Conservation (phyloP, 768 basidiomycete genomes). For the Hericium alpestre region DNA sequence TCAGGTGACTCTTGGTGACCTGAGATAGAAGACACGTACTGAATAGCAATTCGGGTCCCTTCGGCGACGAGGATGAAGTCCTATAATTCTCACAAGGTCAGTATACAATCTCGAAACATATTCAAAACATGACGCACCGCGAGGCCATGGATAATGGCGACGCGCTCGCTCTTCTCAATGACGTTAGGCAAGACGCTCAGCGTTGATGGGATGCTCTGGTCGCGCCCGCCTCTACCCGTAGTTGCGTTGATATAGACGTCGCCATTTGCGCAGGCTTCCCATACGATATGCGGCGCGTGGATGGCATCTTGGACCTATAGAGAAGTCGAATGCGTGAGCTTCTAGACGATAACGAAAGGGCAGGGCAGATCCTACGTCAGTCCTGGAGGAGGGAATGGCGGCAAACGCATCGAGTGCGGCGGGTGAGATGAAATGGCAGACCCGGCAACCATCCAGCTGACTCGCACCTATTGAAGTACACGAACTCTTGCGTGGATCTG, state of each 20-base stretch:
- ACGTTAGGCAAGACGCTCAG: slow-evolving; percentile 26
- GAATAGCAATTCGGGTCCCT: slow-evolving; percentile 26
- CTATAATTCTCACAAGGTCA: slow-evolving; percentile 7
- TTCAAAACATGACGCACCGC: slow-evolving; percentile 13
- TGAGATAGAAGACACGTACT: slow-evolving; percentile 13
- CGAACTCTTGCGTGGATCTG: slow-evolving; percentile 37
- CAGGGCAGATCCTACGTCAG: slow-evolving; percentile 22
- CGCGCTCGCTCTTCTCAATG: slow-evolving; percentile 26
- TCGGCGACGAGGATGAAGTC: slow-evolving; percentile 28
- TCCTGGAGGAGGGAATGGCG: no score
- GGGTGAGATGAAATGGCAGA: no score
- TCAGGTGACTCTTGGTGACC: no score
- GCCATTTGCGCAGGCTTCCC: slow-evolving; percentile 18
- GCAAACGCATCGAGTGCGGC: no score
- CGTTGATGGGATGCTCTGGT: slow-evolving; percentile 22
- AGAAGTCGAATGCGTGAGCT: neutral
- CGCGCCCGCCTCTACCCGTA: slow-evolving; percentile 17
- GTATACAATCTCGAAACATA: no score
- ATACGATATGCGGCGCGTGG: slow-evolving; percentile 26
- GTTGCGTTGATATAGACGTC: slow-evolving; percentile 20
- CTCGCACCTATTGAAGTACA: slow-evolving; percentile 49
- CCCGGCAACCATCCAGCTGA: no score
- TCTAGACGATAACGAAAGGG: neutral
- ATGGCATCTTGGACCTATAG: slow-evolving; percentile 26
- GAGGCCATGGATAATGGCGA: slow-evolving; percentile 24